A percentile compares a stretch with the other conserved stretches of the same genome.
Conservation (phyloP, 306 rosid genomes). For the Quercus suber region DNA sequence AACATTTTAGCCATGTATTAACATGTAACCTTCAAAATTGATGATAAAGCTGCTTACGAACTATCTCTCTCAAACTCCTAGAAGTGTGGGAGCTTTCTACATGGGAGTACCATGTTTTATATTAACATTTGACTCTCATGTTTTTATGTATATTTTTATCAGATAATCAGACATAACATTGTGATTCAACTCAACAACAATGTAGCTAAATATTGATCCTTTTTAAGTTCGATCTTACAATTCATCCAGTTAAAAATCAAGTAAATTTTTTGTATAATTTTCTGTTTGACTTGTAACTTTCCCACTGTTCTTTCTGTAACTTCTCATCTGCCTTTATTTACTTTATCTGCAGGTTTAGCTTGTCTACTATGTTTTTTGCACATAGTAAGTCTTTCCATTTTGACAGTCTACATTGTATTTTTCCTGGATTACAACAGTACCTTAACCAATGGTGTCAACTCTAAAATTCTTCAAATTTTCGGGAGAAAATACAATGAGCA, state of each 20-base stretch:
- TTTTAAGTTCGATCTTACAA: no score
- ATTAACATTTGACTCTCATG: background rate
- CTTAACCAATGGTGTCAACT: conserved; percentile 1
- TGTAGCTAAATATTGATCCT: no score
- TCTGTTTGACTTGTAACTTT: background rate
- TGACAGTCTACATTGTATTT: conserved; percentile 3
- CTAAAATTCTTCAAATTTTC: conserved; percentile 10
- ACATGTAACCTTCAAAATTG: no score
- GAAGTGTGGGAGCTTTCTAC: no score
- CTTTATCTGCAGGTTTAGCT: conserved; percentile 43
- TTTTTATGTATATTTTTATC: no score
- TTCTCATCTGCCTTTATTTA: background rate
- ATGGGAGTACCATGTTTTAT: no score
- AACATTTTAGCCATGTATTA: no score
- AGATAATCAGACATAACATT: no score
- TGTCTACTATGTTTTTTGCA: conserved; percentile 48
- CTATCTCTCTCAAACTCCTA: no score
- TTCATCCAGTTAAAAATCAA: background rate
- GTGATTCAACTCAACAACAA: no score
- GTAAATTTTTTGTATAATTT: background rate
- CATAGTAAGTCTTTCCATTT: conserved; percentile 41
- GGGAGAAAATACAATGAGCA: conserved; percentile 49
- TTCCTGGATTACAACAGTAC: background rate
- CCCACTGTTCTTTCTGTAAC: background rate
- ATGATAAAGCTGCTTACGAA: no score